phyloP scores from a whole-genome alignment of 2,329 filamentous ascomycete genomes.

The Epichloe elymi region DNA sequence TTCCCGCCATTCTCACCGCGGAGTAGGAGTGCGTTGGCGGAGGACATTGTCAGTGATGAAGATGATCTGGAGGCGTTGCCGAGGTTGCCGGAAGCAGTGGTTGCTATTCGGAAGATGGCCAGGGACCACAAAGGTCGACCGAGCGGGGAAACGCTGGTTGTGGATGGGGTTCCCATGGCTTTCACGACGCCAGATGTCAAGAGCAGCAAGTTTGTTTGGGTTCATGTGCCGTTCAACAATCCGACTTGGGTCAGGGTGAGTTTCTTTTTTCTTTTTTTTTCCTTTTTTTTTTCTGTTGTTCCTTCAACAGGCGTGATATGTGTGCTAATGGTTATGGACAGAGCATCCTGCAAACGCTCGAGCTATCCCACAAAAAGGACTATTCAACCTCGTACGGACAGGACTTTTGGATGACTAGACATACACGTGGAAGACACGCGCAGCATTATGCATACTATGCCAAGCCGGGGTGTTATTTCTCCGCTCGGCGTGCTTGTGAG shows the following conservation, averaged over 20 bases:
- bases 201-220: slow-evolving; percentile 41
- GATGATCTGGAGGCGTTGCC: slow-evolving; percentile 17
- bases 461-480: slow-evolving; percentile 34
- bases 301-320: background rate
- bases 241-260: slow-evolving; percentile 43
- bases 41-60: slow-evolving; percentile 9
- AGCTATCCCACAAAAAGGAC: slow-evolving; percentile 23
- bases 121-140: slow-evolving; percentile 9
- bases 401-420: slow-evolving; percentile 35
- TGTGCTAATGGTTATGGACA: slow-evolving; percentile 4
- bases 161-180: slow-evolving; percentile 16
- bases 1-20: slow-evolving; percentile 24
- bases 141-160: slow-evolving; percentile 15
- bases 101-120: slow-evolving; percentile 16
- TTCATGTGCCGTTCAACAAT: slow-evolving; percentile 44
- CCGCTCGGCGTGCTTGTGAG: slow-evolving; percentile 24
- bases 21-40: slow-evolving; percentile 17
- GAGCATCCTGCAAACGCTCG: slow-evolving; percentile 32
- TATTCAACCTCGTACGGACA: slow-evolving; percentile 28
- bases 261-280: background rate
- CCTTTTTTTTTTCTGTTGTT: background rate
- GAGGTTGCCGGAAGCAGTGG: slow-evolving; percentile 19
- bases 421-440: slow-evolving; percentile 33
- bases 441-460: slow-evolving; percentile 37
- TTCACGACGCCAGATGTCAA: slow-evolving; percentile 21